phyloP scores from a whole-genome alignment of 2,329 filamentous ascomycete species.

The Xylariaceae sp. region DNA sequence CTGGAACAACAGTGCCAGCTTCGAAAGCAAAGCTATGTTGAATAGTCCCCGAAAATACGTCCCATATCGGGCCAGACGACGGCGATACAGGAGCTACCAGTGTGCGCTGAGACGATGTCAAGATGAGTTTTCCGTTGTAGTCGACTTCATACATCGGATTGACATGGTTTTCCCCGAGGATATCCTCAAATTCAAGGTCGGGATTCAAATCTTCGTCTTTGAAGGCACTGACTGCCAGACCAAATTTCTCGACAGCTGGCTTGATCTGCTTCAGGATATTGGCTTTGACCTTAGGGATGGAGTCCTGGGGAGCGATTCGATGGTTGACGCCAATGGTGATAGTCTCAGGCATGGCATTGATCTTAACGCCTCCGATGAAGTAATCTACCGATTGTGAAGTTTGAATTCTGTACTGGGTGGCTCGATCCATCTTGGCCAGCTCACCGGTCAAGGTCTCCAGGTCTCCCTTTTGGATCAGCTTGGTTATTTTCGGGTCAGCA shows the following conservation, averaged over 20 bases:
- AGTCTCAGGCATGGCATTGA: conserved; percentile 54
- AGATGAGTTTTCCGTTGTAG: conserved; percentile 35
- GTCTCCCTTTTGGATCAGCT: conserved; percentile 27
- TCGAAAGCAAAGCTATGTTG: conserved; percentile 32
- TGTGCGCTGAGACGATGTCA: conserved; percentile 30
- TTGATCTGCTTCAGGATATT: conserved; percentile 42
- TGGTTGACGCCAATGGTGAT: conserved; percentile 50
- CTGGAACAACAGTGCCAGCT: conserved; percentile 30
- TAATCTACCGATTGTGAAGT: conserved; percentile 54
- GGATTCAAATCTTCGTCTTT: conserved; percentile 33
- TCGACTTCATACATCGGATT: conserved; percentile 32
- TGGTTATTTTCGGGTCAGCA: conserved; percentile 27
- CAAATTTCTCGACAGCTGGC: conserved; percentile 43
- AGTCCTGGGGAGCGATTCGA: conserved; percentile 52
- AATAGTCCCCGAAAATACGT: conserved; percentile 29
- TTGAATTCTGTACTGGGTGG: conserved; percentile 49
- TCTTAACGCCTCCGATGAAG: conserved; percentile 51
- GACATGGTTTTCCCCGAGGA: conserved; percentile 12
- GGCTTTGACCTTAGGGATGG: conserved; percentile 38
- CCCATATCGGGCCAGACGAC: conserved; percentile 26
- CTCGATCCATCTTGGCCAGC: conserved; percentile 28
- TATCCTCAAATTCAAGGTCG: conserved; percentile 16
- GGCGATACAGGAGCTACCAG: conserved; percentile 33
- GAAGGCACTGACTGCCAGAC: conserved; percentile 44
- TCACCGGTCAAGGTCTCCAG: conserved; percentile 24